These are phyloP conservation scores for Eimeria tenella DNA, from an alignment of 169 alveolate species.

Conservation along the genomic window DNA sequence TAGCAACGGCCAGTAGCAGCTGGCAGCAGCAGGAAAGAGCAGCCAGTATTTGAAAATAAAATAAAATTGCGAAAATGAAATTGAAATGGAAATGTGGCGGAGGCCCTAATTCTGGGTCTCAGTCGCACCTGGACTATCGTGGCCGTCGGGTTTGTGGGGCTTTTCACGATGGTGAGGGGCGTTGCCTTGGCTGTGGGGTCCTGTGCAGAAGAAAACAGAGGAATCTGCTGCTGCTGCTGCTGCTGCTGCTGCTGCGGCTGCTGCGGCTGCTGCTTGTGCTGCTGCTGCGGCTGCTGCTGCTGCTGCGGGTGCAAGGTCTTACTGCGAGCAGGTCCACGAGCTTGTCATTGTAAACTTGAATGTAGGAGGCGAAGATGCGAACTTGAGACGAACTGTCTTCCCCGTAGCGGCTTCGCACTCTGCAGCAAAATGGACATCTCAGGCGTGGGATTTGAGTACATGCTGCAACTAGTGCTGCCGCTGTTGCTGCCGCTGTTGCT, in stretches of 20 bases:
- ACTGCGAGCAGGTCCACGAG: constrained; percentile 84
- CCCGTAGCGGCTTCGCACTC: constrained; percentile 51
- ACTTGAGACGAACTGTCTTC: constrained; percentile 60
- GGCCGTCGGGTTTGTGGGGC: constrained; percentile 52
- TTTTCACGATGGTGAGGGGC: constrained; percentile 20
- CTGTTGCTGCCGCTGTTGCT: not conserved
- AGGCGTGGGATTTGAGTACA: too few relatives aligned
- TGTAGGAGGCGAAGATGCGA: constrained; percentile 84
- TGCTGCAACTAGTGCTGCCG: not conserved
- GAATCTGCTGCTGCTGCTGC: not conserved
- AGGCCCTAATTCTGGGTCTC: not conserved
- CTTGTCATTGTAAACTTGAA: constrained; percentile 86
- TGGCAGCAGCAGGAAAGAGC: too few relatives aligned
- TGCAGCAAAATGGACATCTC: not conserved
- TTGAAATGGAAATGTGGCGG: too few relatives aligned
- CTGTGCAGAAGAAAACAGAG: constrained; percentile 8
- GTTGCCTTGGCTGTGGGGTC: constrained; percentile 52
- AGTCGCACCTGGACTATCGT: constrained; percentile 37
- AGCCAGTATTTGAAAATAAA: too few relatives aligned
- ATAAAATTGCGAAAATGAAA: too few relatives aligned
- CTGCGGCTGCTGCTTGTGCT: not conserved
- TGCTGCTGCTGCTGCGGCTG: not conserved
- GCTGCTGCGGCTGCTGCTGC: not conserved
- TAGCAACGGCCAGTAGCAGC: too few relatives aligned
- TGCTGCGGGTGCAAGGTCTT: constrained; percentile 38